These are phyloP conservation scores for Capronia coronata DNA, from an alignment of 2,329 filamentous ascomycete species.

Conservation along the genomic window DNA sequence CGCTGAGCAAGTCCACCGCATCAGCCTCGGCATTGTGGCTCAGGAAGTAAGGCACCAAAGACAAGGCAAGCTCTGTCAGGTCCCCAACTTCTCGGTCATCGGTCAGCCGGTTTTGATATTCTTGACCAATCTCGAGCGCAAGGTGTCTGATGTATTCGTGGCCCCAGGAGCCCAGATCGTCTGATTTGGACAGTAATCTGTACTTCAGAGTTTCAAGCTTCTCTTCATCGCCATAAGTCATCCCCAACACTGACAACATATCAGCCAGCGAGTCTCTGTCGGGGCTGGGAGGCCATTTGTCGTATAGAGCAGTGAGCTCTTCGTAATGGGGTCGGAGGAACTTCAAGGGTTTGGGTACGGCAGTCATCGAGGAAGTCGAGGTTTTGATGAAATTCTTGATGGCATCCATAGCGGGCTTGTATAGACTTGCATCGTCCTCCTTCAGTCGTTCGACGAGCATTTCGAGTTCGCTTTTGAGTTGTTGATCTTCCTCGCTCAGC, in stretches of 20 bases:
- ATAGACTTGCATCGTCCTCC: slow-evolving; percentile 81
- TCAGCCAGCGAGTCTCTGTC: slow-evolving; percentile 77
- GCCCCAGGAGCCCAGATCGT: slow-evolving; percentile 94
- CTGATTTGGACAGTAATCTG: slow-evolving; percentile 70
- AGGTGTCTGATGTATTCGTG: slow-evolving; percentile 97
- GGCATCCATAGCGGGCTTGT: slow-evolving; percentile 85
- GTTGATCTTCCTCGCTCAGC: slow-evolving; percentile 94
- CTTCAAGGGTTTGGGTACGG: slow-evolving; percentile 95
- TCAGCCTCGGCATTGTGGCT: slow-evolving; percentile 98
- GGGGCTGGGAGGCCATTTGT: slow-evolving; percentile 75
- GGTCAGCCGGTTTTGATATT: slow-evolving; percentile 80
- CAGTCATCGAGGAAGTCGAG: slow-evolving; percentile 98
- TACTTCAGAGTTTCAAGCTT: slow-evolving; percentile 95
- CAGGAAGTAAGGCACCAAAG: slow-evolving; percentile 87
- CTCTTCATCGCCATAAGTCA: slow-evolving; percentile 97
- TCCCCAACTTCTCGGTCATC: slow-evolving; percentile 80
- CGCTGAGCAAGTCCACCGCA: slow-evolving; percentile 92
- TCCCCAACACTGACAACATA: slow-evolving; percentile 92
- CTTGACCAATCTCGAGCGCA: slow-evolving; percentile 89
- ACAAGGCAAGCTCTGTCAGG: slow-evolving; percentile 73
- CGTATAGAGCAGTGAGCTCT: slow-evolving; percentile 77
- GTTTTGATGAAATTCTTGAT: slow-evolving; percentile 99
- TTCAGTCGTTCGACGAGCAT: slow-evolving; percentile 95
- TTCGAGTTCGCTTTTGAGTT: slow-evolving; percentile 94
- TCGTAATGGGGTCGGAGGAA: slow-evolving; percentile 97